Evolutionary conservation across 2,329 filamentous ascomycete species (phyloP).

Genomic region (Chaetoscypha palmicola): DNA sequence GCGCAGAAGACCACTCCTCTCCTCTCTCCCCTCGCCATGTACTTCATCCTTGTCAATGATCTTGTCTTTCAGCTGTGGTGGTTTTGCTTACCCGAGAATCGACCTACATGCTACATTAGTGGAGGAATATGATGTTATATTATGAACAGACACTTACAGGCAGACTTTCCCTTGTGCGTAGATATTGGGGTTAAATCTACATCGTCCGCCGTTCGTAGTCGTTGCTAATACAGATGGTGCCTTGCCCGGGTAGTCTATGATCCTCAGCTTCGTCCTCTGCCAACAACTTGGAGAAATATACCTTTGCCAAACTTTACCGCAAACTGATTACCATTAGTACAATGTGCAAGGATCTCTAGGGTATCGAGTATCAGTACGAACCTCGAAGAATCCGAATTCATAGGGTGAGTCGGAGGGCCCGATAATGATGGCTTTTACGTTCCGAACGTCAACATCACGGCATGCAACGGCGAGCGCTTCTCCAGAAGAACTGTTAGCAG

Average conservation of each 20-base stretch:
- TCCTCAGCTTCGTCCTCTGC: neutral
- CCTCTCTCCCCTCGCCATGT: constrained; percentile 89
- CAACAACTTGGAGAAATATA: too few species aligned
- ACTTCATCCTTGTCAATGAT: constrained; percentile 40
- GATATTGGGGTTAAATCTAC: constrained; percentile 95
- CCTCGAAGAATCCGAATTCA: constrained; percentile 96
- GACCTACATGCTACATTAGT: constrained; percentile 49
- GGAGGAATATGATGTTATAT: neutral
- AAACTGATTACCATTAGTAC: constrained; percentile 50
- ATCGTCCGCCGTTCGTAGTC: constrained; percentile 83
- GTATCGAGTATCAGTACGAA: too few species aligned
- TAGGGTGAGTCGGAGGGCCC: constrained; percentile 93
- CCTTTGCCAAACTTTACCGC: constrained; percentile 68
- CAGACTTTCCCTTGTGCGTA: constrained; percentile 90
- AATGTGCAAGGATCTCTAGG: neutral
- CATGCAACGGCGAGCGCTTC: constrained; percentile 80
- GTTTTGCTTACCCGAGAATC: constrained; percentile 63
- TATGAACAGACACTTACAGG: constrained; percentile 51
- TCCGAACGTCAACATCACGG: constrained; percentile 79
- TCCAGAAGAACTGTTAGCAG: constrained; percentile 17
- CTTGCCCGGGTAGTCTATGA: constrained; percentile 69
- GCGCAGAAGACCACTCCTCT: constrained; percentile 94
- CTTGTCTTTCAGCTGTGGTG: neutral
- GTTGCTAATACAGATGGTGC: constrained; percentile 56
- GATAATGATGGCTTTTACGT: constrained; percentile 80